Evolutionary conservation across 805 yeast genomes (phyloP).

Genomic region (Hemisphaericaspora nanyangensis): DNA sequence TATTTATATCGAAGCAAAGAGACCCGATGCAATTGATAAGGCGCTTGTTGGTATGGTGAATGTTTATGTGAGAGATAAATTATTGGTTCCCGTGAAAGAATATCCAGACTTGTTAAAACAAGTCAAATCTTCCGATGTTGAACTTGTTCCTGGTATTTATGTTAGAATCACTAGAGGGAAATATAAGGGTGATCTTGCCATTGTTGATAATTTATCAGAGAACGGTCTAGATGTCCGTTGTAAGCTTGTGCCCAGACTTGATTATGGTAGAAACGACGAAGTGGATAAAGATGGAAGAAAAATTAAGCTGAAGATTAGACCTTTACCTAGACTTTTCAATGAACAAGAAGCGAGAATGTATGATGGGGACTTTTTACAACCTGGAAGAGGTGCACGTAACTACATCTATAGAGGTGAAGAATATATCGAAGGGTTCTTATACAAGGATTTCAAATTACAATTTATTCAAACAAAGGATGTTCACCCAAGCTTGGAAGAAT

Average conservation of each 20-base stretch:
- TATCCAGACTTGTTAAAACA: constrained; percentile 91
- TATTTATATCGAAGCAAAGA: constrained; percentile 90
- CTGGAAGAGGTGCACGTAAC: constrained; percentile 56
- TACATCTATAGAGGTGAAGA: constrained; percentile 83
- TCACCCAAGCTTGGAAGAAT: constrained; percentile 83
- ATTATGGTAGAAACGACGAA: constrained; percentile 69
- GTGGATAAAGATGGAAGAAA: constrained; percentile 45
- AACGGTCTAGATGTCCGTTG: constrained; percentile 94
- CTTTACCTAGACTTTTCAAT: constrained; percentile 81
- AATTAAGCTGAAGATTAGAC: constrained; percentile 61
- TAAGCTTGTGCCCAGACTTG: constrained; percentile 88
- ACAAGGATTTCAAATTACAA: constrained; percentile 81
- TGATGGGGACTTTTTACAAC: constrained; percentile 70
- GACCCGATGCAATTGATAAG: constrained; percentile 84
- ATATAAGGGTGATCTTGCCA: constrained; percentile 88
- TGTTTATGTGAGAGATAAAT: constrained; percentile 66
- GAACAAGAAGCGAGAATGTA: constrained; percentile 85
- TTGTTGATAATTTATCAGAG: constrained; percentile 89
- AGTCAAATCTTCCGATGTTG: constrained; percentile 81
- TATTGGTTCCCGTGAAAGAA: constrained; percentile 92
- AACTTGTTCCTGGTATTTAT: constrained; percentile 86
- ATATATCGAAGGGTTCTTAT: constrained; percentile 82
- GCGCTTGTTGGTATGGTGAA: constrained; percentile 89
- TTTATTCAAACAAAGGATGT: constrained; percentile 77
- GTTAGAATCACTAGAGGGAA: constrained; percentile 88